Conservation (phyloP, 2,329 filamentous ascomycete species). For the Cadophora sp. region DNA sequence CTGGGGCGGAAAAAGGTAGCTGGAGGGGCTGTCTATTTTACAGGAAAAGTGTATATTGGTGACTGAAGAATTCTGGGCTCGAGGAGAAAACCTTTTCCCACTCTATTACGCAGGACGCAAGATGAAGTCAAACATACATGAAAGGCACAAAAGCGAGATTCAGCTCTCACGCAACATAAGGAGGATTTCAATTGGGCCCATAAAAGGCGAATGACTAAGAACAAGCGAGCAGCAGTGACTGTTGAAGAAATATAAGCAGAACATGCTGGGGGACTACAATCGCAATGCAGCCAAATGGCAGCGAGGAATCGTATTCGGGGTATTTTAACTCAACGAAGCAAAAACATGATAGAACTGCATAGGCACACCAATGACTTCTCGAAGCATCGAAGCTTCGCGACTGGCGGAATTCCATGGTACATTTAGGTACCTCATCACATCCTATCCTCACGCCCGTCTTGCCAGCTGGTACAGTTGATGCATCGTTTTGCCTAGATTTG, state of each 20-base stretch:
- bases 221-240: not conserved
- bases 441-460: slow-evolving; percentile 49
- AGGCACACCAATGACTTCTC: not conserved
- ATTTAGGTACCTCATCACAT: not conserved
- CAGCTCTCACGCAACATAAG: not conserved
- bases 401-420: too few relatives aligned
- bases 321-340: not conserved
- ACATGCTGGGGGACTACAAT: too few relatives aligned
- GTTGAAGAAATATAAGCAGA: not conserved
- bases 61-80: not conserved
- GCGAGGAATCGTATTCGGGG: not conserved
- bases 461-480: slow-evolving; percentile 63
- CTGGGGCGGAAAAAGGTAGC: too few relatives aligned
- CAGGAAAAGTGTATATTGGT: not conserved
- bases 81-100: not conserved
- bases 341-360: not conserved
- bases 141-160: not conserved
- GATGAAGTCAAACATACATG: not conserved
- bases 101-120: not conserved
- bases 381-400: too few relatives aligned
- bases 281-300: not conserved
- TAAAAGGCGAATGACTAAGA: not conserved
- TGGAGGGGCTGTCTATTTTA: too few relatives aligned
- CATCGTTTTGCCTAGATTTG: slow-evolving; percentile 53
- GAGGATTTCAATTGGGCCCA: not conserved